These are phyloP conservation scores for Silene conica DNA, from an alignment of 148 eudicot species.

Conservation along the genomic window DNA sequence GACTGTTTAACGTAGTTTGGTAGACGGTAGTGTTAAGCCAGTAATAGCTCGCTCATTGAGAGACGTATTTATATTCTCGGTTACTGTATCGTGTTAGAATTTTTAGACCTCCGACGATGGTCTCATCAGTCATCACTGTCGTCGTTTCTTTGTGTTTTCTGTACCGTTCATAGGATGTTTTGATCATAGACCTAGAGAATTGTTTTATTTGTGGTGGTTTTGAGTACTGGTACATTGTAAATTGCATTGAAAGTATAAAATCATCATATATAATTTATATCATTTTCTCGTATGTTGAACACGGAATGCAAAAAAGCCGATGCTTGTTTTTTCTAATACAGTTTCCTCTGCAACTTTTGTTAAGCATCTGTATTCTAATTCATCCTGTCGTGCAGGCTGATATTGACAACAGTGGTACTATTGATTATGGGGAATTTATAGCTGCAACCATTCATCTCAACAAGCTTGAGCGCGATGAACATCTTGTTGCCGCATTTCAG, in stretches of 20 bases:
- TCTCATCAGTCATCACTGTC: too few relatives aligned
- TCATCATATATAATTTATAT: neutral
- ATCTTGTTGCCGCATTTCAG: slow-evolving; percentile 84
- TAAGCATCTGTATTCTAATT: slow-evolving; percentile 20
- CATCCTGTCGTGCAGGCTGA: slow-evolving; percentile 67
- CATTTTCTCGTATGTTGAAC: too few relatives aligned
- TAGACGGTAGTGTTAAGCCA: neutral
- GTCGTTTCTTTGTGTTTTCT: neutral
- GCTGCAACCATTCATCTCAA: slow-evolving; percentile 93
- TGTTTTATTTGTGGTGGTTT: too few relatives aligned
- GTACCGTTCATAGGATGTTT: neutral
- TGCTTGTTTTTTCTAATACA: too few relatives aligned
- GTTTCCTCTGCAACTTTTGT: neutral
- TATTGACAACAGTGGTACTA: slow-evolving; percentile 91
- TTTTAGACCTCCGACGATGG: neutral
- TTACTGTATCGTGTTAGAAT: neutral
- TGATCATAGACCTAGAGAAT: too few relatives aligned
- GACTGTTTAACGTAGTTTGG: too few relatives aligned
- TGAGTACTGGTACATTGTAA: neutral
- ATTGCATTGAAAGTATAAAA: neutral
- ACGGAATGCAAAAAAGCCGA: too few relatives aligned
- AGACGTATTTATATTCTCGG: neutral
- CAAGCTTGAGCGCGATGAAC: slow-evolving; percentile 94
- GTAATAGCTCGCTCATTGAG: neutral
- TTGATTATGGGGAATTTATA: slow-evolving; percentile 91